Evolutionary conservation across 176 grass and related monocot species (phyloP).

Genomic region (barley (Hordeum vulgare)): MorexV3_pseudomolecules_assembly NC_058519.1:579819493-579819992

Average conservation of each 20-base stretch:
- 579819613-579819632: not conserved
- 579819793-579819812: slow-evolving; percentile 21
- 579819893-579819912: slow-evolving; percentile 6
- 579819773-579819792: not conserved
- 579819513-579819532: no score
- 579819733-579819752: slow-evolving; percentile 17
- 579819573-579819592: not conserved
- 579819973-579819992: slow-evolving; percentile 97
- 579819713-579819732: not conserved
- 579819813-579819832: not conserved
- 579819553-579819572: not conserved
- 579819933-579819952: slow-evolving; percentile 95
- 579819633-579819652: not conserved
- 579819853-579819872: slow-evolving; percentile 20
- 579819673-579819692: slow-evolving; percentile 22
- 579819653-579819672: slow-evolving; percentile 33
- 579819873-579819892: slow-evolving; percentile 28
- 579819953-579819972: slow-evolving; percentile 95
- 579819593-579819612: not conserved
- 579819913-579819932: slow-evolving; percentile 99
- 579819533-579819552: not conserved
- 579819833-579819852: slow-evolving; percentile 5
- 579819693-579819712: slow-evolving; percentile 31
- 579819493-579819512: slow-evolving; percentile 7
- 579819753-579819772: slow-evolving; percentile 39